Percentiles rank a stretch among this genome's conserved stretches.
Evolutionary conservation across 768 basidiomycete genomes (phyloP).

Genomic region (Tricholomella constricta): DNA sequence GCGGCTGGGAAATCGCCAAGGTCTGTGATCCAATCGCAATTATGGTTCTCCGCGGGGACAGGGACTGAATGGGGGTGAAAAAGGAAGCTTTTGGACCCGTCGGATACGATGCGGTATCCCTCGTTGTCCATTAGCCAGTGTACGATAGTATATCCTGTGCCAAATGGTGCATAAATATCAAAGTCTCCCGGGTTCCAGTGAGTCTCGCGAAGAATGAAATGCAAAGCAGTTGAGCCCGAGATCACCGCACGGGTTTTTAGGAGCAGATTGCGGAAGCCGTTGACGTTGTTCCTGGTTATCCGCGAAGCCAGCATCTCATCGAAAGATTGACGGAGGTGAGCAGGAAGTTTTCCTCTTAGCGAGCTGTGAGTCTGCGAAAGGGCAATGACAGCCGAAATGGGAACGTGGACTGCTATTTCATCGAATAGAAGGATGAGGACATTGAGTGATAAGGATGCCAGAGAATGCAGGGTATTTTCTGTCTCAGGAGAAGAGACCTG

Average conservation of each 20-base stretch:
- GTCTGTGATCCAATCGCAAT: constrained; percentile 4
- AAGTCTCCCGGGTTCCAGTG: constrained; percentile 15
- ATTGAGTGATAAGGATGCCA: constrained; percentile 2
- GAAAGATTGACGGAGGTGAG: constrained; percentile 11
- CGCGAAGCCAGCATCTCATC: constrained; percentile 11
- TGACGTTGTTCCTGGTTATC: constrained; percentile 1
- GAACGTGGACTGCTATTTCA: constrained; percentile 7
- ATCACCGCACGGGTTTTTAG: constrained; percentile 14
- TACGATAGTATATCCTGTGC: constrained; percentile 10
- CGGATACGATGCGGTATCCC: constrained; percentile 6
- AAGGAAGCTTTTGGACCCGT: constrained; percentile 10
- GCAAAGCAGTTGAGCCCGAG: constrained; percentile 13
- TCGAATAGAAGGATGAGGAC: constrained; percentile 11
- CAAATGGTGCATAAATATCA: constrained; percentile 15
- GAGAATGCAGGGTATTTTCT: background rate
- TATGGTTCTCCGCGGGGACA: background rate
- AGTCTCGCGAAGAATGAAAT: constrained; percentile 15
- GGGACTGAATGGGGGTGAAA: constrained; percentile 7
- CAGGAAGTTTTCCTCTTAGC: constrained; percentile 4
- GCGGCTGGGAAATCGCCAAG: background rate
- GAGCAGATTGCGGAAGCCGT: constrained; percentile 12
- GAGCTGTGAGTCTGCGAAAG: constrained; percentile 8
- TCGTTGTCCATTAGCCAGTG: constrained; percentile 13
- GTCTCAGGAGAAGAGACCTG: background rate
- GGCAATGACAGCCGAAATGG: constrained; percentile 5